These are phyloP conservation scores for Mycena rosella DNA, from an alignment of 768 basidiomycete species.

Conservation along the genomic window DNA sequence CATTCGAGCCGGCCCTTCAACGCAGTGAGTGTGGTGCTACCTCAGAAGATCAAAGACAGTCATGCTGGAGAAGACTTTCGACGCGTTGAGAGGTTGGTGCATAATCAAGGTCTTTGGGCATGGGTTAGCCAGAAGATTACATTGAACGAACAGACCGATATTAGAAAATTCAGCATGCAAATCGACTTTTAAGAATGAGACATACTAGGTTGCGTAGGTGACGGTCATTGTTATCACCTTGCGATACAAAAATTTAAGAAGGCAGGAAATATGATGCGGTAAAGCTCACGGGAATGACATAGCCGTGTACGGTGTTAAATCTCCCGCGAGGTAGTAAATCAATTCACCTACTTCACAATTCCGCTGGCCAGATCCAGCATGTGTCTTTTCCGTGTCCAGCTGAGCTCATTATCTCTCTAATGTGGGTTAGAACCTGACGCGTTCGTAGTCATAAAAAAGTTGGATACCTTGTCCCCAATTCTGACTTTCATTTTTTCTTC, in stretches of 20 bases:
- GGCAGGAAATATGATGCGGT: not conserved
- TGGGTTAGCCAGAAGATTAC: not conserved
- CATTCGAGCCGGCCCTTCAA: too few species aligned
- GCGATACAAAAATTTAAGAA: not conserved
- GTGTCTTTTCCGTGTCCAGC: too few species aligned
- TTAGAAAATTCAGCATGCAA: constrained; percentile 10
- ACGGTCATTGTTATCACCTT: constrained; percentile 62
- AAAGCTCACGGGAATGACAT: too few species aligned
- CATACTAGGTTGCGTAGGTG: constrained; percentile 56
- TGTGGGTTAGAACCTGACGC: too few species aligned
- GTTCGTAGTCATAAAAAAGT: too few species aligned
- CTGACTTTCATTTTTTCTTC: too few species aligned
- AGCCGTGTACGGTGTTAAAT: too few species aligned
- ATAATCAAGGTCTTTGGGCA: constrained; percentile 13
- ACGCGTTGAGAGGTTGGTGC: constrained; percentile 23
- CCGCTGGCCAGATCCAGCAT: too few species aligned
- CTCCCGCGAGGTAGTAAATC: too few species aligned
- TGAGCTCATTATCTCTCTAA: too few species aligned
- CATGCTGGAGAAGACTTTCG: constrained; percentile 48
- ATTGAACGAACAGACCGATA: constrained; percentile 4
- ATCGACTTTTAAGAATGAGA: not conserved
- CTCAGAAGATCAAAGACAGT: constrained; percentile 63
- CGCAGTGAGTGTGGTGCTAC: constrained; percentile 36
- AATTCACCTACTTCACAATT: too few species aligned
- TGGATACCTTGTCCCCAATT: too few species aligned